phyloP scores from a whole-genome alignment of 148 eudicot genomes.

The Polygonum aviculare region DNA sequence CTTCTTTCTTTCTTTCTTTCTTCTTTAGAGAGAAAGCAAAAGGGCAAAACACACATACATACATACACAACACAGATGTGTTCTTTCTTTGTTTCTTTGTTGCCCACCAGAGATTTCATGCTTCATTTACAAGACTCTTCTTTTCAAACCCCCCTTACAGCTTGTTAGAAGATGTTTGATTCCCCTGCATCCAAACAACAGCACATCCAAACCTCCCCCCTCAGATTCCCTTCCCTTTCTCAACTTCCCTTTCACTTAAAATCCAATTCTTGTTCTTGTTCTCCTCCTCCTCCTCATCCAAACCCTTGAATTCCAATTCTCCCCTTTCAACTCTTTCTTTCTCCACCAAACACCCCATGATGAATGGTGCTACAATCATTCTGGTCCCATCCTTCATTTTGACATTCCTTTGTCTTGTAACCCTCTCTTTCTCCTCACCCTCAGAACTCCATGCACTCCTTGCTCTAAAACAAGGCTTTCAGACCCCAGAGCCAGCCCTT shows the following conservation, averaged over 20 bases:
- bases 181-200: background rate
- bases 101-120: slow-evolving; percentile 23
- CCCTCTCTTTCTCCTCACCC: slow-evolving; percentile 29
- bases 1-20: slow-evolving; percentile 21
- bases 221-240: slow-evolving; percentile 56
- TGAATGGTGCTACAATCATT: slow-evolving; percentile 15
- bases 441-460: slow-evolving; percentile 58
- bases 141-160: background rate
- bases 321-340: slow-evolving; percentile 18
- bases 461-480: slow-evolving; percentile 53
- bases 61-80: too few relatives aligned
- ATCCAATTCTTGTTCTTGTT: slow-evolving; percentile 11
- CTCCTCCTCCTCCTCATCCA: background rate
- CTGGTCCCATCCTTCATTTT: slow-evolving; percentile 30
- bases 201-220: slow-evolving; percentile 14
- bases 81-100: too few relatives aligned
- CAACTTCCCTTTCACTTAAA: slow-evolving; percentile 23
- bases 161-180: slow-evolving; percentile 3
- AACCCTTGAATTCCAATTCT: slow-evolving; percentile 24
- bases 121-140: slow-evolving; percentile 69
- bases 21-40: slow-evolving; percentile 21
- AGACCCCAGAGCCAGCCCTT: slow-evolving; percentile 19
- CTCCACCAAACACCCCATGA: slow-evolving; percentile 11
- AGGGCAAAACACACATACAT: slow-evolving; percentile 15
- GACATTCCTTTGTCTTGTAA: slow-evolving; percentile 24